Evolutionary conservation across 1,284 basidiomycete species (phyloP), one percentile per base, ranked within the genome.

Genomic region (Fomitopsis betulina): DNA sequence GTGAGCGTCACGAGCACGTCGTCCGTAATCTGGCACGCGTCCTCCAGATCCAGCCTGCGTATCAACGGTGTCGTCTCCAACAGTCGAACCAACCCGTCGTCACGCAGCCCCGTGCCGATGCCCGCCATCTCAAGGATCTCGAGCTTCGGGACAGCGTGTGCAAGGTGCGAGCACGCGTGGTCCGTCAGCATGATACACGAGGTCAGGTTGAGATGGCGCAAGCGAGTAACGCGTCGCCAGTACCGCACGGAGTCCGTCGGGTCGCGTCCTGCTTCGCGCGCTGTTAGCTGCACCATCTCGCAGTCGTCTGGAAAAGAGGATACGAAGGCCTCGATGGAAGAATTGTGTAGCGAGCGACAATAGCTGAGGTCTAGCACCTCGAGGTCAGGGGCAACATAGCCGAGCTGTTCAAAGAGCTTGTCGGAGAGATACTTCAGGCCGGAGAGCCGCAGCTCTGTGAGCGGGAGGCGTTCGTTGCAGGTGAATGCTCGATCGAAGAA

Each of bases 321-420:
- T 2, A 91, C 83, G 65, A 95, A 86, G 0, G 85, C 85, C 39
- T 87, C 85, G 58, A 96, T 63, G 2, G 87, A 83, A 1, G 85
- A 85, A 69, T 94, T 92, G 65, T 86, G 86, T 59, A 96, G 71
- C 53, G 85, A 81, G 30, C 77, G 76, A 55, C 83, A 82, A 64
- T 89, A 87, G 70, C 86, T 91, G 54, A 95, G 73, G 70, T 96
- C 93, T 9, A 97, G 77, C n/a, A 91, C 80, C 69, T 93, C 87
- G 12, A 96, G 79, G 62, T 79, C 74, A n/a, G 89, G 88, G 1
- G 87, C 79, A 4, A 81, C 85, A 60, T 74, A 79, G 1, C 86
- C 90, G 39, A 93, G 75, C 12, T 73, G 72, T 19, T 72, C 68
- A 77, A 96, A 80, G 60, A 84, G 79, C 7, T 75, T 73, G 63